A percentile compares a stretch with the other conserved stretches of the same genome.
Conservation (phyloP, 768 basidiomycete genomes). For the Candolleomyces aberdarensis region DNA sequence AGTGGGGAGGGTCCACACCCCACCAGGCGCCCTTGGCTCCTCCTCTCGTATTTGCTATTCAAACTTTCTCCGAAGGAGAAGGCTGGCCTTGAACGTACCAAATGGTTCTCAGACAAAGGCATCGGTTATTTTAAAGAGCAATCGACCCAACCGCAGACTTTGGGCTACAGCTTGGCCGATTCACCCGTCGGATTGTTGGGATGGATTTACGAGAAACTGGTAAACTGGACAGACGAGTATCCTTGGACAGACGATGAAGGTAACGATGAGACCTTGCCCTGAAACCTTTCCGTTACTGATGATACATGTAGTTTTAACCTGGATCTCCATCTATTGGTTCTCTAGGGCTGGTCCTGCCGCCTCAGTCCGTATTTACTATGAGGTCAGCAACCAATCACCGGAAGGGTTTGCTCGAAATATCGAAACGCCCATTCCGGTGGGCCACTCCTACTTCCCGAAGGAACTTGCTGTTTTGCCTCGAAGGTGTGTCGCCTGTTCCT, state of each 20-base stretch:
- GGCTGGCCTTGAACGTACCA: constrained; percentile 25
- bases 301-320: constrained; percentile 44
- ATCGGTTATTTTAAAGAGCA: constrained; percentile 39
- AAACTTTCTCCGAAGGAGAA: constrained; percentile 29
- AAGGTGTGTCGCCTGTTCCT: constrained; percentile 20
- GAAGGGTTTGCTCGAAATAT: not conserved
- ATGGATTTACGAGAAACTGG: constrained; percentile 52
- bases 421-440: constrained; percentile 38
- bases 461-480: constrained; percentile 34
- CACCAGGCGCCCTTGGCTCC: constrained; percentile 19
- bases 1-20: constrained; percentile 19
- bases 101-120: constrained; percentile 26
- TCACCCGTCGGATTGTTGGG: constrained; percentile 53
- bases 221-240: constrained; percentile 46
- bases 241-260: constrained; percentile 57
- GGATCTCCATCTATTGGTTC: constrained; percentile 59
- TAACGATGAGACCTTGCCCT: constrained; percentile 7
- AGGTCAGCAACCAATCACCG: constrained; percentile 22
- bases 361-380: constrained; percentile 58
- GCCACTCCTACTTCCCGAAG: constrained; percentile 50
- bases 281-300: not conserved
- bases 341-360: constrained; percentile 57
- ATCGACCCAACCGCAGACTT: constrained; percentile 47
- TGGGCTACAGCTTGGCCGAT: constrained; percentile 53
- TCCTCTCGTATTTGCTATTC: constrained; percentile 25